A percentile compares a stretch with the other conserved stretches of the same genome.
Evolutionary conservation across 805 yeast species (phyloP).

Genomic region (Candida hispaniensis): DNA sequence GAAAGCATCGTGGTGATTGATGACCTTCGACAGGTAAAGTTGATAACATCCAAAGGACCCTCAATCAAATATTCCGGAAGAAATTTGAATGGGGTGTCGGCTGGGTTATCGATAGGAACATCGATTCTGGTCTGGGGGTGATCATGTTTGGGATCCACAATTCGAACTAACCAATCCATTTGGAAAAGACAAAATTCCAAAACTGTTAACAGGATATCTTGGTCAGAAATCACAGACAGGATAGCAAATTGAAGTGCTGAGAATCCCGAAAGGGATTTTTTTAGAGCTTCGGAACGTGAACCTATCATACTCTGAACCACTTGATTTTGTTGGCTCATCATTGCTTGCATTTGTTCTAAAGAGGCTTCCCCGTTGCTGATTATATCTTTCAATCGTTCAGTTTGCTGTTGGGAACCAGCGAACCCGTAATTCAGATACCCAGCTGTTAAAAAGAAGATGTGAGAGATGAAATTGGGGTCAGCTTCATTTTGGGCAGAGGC

Average conservation of each 20-base stretch:
- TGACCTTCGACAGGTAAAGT: slow-evolving; percentile 17
- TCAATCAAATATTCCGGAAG: slow-evolving; percentile 82
- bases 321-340: slow-evolving; percentile 31
- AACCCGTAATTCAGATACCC: slow-evolving; percentile 81
- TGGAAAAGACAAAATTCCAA: slow-evolving; percentile 73
- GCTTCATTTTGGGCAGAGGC: slow-evolving; percentile 25
- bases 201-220: slow-evolving; percentile 46
- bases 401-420: slow-evolving; percentile 59
- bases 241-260: slow-evolving; percentile 32
- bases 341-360: slow-evolving; percentile 37
- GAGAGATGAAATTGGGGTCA: slow-evolving; percentile 73
- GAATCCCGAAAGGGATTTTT: slow-evolving; percentile 37
- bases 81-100: slow-evolving; percentile 42
- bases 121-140: slow-evolving; percentile 31
- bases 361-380: slow-evolving; percentile 41
- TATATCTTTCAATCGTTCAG: slow-evolving; percentile 43
- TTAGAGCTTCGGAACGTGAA: slow-evolving; percentile 36
- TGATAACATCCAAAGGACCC: slow-evolving; percentile 49
- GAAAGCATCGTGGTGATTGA: slow-evolving; percentile 29
- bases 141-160: slow-evolving; percentile 59
- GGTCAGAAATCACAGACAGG: slow-evolving; percentile 35
- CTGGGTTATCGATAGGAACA: slow-evolving; percentile 34
- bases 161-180: slow-evolving; percentile 55
- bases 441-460: slow-evolving; percentile 70
- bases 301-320: slow-evolving; percentile 37